These are phyloP conservation scores for Pichia pseudocactophila DNA, from an alignment of 805 yeast species.

Conservation along the genomic window DNA sequence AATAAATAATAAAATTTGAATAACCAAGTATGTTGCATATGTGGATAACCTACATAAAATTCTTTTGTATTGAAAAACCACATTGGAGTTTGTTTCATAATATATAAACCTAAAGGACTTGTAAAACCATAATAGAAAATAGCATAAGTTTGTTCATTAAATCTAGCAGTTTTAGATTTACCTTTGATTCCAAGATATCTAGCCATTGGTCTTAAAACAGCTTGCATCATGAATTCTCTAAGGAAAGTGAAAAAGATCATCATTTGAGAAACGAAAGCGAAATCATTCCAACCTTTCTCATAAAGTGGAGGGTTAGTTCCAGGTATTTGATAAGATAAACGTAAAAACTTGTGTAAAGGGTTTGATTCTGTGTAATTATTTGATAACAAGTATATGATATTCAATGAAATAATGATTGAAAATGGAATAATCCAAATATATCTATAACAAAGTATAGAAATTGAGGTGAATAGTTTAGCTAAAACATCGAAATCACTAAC, in stretches of 20 bases:
- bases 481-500: constrained; percentile 45
- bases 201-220: constrained; percentile 68
- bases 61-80: constrained; percentile 86
- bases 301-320: constrained; percentile 51
- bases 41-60: constrained; percentile 79
- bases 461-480: constrained; percentile 46
- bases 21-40: constrained; percentile 54
- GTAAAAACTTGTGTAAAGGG: constrained; percentile 52
- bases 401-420: constrained; percentile 34
- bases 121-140: constrained; percentile 69
- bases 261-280: constrained; percentile 68
- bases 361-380: constrained; percentile 52
- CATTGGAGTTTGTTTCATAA: constrained; percentile 74
- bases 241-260: constrained; percentile 83
- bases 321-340: constrained; percentile 54
- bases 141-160: constrained; percentile 89
- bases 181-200: constrained; percentile 37
- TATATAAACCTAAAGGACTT: constrained; percentile 83
- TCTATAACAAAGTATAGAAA: constrained; percentile 47
- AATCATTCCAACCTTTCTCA: constrained; percentile 83
- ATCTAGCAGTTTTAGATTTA: constrained; percentile 59
- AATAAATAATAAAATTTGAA: constrained; percentile 79
- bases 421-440: constrained; percentile 70
- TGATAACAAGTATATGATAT: constrained; percentile 41
- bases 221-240: constrained; percentile 87